Evolutionary conservation across 306 rosid species (phyloP).

Genomic region (Acacia acuminata): DNA sequence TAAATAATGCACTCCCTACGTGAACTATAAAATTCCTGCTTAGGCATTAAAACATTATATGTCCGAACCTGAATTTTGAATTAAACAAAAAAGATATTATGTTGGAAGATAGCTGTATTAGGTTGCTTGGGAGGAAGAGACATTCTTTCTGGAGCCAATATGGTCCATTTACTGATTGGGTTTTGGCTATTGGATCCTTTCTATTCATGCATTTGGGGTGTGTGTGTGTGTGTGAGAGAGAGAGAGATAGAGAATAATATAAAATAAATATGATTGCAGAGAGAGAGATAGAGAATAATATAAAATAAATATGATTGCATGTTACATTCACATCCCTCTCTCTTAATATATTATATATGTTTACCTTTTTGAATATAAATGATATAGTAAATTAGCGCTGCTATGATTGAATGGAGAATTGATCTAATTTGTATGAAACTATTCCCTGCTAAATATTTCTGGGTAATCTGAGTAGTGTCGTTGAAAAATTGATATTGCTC

Average conservation of each 20-base stretch:
- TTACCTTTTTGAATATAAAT: background rate
- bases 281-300: no score
- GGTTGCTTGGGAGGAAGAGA: background rate
- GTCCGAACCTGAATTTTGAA: background rate
- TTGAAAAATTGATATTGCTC: background rate
- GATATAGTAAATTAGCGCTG: background rate
- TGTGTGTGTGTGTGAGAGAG: no score
- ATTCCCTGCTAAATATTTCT: constrained; percentile 7
- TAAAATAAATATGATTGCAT: background rate
- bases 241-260: no score
- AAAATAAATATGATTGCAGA: background rate
- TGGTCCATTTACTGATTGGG: background rate
- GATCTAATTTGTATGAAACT: background rate
- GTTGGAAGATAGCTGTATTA: constrained; percentile 7
- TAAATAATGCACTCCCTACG: background rate
- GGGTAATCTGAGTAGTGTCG: background rate
- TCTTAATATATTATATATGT: background rate
- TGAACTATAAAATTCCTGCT: background rate
- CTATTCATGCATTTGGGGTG: background rate
- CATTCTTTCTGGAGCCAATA: constrained; percentile 16
- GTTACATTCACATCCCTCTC: background rate
- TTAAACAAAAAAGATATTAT: background rate
- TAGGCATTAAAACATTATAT: constrained; percentile 3
- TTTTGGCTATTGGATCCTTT: background rate
- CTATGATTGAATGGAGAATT: constrained; percentile 2